Evolutionary conservation across 2,329 filamentous ascomycete species (phyloP), one percentile per base, ranked within the genome.

Genomic region (Alternaria angustiovoidea): DNA sequence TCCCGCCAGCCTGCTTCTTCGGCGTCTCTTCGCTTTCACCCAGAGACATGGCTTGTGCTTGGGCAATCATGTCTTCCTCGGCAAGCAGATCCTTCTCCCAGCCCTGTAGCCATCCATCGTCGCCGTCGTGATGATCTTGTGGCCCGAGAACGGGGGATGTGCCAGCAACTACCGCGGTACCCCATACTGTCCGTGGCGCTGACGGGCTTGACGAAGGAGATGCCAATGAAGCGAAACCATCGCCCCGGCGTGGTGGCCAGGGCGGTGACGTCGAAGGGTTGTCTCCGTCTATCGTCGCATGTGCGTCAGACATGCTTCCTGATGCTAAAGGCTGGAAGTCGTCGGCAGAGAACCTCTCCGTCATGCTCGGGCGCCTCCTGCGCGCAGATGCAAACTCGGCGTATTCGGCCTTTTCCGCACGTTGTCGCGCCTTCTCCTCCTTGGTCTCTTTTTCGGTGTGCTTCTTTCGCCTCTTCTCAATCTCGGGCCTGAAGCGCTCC

Each of bases 61-160:
- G 82, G 5, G 83, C 83, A 14, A 86, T 78, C 47, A 86, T 66
- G 46, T 80, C 78, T 46, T 81, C 78, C 51, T 87, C 82, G 52
- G 93, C 90, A 56, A 88, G 82, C 16, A 96, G 75, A 57, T 97
- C 87, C 58, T 90, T 89, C 71, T 96, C 92, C 89, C 89, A 92
- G 2, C 89, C 92, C 69, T 91, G 89, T 16, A 94, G 81, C 94
- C 94, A 97, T 0, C 94, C 94, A 75, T 97, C 94, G 63, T 93
- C 88, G 2, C 78, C 80, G 8, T 69, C 64, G 61, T 75, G 75
- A 7, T 78, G 71, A 55, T 78, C 70, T 39, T 80, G 78, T 4
- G 79, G 78, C 28, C 78, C 78, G 28, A 88, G 70, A 11, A 86
- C 84, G 2, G 89, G 87, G 4, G 87, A 89, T 1, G 80, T 81